phyloP scores from a whole-genome alignment of 805 yeast species.

The Pichia paraexigua region DNA sequence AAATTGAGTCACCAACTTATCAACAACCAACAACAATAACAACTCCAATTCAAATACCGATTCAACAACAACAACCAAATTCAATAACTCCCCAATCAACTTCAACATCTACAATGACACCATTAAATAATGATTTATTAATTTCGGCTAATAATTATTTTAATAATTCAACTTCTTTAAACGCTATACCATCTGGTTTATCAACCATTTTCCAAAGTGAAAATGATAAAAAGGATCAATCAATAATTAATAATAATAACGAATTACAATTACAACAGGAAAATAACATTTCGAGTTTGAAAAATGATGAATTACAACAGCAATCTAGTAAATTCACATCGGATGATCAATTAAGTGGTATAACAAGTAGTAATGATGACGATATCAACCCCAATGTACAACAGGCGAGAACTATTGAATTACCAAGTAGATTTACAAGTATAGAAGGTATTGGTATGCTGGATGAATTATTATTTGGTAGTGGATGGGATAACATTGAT shows the following conservation, averaged over 20 bases:
- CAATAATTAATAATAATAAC: not conserved
- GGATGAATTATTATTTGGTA: slow-evolving; percentile 9
- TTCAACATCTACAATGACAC: not conserved
- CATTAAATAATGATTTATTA: not conserved
- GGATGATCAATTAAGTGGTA: not conserved
- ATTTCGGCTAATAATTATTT: slow-evolving; percentile 8
- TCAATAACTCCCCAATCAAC: not conserved
- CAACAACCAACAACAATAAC: not conserved
- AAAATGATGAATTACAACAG: not conserved
- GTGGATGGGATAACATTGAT: slow-evolving; percentile 5
- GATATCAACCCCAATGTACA: not conserved
- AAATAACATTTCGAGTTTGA: no score
- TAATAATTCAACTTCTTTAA: slow-evolving; percentile 5
- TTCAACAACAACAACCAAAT: not conserved
- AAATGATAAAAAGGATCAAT: slow-evolving; percentile 4
- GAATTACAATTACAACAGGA: not conserved
- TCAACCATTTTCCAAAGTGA: slow-evolving; percentile 24
- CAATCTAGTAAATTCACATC: not conserved
- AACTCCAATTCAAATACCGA: not conserved
- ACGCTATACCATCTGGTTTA: slow-evolving; percentile 27
- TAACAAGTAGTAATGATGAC: not conserved
- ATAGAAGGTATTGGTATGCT: slow-evolving; percentile 6
- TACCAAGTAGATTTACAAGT: slow-evolving; percentile 6
- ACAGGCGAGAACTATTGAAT: not conserved
- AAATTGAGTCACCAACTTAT: not conserved